These are phyloP conservation scores for Ascochyta viciae-villosae DNA, from an alignment of 2,329 filamentous ascomycete species.

Conservation along the genomic window DNA sequence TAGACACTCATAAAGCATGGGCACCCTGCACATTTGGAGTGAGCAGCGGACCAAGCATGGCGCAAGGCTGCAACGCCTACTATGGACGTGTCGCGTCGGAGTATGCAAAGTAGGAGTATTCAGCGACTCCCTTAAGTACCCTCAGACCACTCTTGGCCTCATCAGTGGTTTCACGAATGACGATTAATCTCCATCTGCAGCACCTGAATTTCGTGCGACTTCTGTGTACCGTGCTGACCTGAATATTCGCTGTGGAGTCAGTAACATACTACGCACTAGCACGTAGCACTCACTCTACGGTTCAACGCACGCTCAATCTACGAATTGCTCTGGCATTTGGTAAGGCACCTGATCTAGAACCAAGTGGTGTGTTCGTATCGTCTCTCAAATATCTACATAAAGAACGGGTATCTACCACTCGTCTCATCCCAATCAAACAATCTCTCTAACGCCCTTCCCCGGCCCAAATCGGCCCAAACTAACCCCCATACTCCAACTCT, in stretches of 20 bases:
- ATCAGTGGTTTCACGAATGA: conserved; percentile 12
- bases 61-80: background rate
- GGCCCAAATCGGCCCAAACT: conserved; percentile 25
- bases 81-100: background rate
- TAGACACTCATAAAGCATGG: conserved; percentile 20
- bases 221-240: background rate
- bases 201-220: background rate
- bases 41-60: background rate
- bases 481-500: conserved; percentile 40
- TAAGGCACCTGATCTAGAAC: background rate
- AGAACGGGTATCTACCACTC: background rate
- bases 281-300: background rate
- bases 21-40: background rate
- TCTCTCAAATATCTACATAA: background rate
- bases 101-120: background rate
- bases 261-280: background rate
- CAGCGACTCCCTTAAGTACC: background rate
- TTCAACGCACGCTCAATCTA: background rate
- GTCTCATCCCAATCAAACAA: conserved; percentile 19
- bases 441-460: conserved; percentile 38
- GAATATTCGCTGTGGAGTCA: background rate
- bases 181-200: background rate
- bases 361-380: background rate
- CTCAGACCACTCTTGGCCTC: conserved; percentile 7
- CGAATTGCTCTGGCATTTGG: background rate